Evolutionary conservation across 164 flowering plant genomes (phyloP).

Genomic region (Sedum album): DNA sequence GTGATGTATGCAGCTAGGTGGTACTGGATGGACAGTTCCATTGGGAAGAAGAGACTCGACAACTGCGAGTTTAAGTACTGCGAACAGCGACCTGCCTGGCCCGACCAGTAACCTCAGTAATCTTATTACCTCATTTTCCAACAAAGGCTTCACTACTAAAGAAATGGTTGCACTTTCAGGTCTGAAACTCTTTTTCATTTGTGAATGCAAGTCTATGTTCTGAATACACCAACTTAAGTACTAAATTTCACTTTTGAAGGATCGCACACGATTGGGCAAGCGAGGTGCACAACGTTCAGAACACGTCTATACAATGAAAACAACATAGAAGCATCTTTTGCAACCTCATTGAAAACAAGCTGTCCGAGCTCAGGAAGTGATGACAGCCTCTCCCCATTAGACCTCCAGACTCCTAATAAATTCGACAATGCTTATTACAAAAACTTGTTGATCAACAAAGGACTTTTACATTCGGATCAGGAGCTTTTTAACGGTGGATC

Average conservation of each 20-base stretch:
- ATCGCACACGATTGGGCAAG: constrained; percentile 5
- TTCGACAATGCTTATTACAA: constrained; percentile 5
- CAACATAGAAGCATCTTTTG: background rate
- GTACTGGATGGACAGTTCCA: background rate
- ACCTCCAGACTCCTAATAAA: background rate
- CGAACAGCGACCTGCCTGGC: background rate
- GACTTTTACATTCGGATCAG: constrained; percentile 4
- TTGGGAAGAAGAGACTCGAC: background rate
- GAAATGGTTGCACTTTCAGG: background rate
- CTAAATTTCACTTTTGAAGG: background rate
- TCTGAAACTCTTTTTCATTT: background rate
- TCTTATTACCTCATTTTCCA: background rate
- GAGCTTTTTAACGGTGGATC: constrained; percentile 4
- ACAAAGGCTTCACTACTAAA: background rate
- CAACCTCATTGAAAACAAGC: background rate
- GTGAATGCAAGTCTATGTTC: background rate
- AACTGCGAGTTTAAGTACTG: background rate
- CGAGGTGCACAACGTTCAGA: constrained; percentile 5
- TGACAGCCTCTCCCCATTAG: background rate
- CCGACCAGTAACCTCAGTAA: background rate
- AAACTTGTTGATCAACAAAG: background rate
- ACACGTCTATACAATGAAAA: constrained; percentile 2
- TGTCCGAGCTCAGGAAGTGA: constrained; percentile 6
- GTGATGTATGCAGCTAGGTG: background rate
- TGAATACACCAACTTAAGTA: too few species aligned